Conservation (phyloP, 768 basidiomycete species). For the Boletus sensibilis region DNA sequence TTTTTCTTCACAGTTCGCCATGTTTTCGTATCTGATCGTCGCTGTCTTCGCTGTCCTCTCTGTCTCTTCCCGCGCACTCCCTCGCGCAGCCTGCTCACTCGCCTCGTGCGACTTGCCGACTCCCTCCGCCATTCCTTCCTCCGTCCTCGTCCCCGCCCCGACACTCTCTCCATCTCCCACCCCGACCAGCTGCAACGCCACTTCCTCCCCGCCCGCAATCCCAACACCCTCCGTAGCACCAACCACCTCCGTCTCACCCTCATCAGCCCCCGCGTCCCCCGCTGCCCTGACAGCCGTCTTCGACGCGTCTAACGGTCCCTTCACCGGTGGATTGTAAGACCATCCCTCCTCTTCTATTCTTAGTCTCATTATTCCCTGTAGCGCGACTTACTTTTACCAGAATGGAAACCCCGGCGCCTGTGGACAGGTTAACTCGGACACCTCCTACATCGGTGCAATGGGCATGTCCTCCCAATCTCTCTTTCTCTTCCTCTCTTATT, state of each 20-base stretch:
- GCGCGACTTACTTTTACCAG: slow-evolving; percentile 71
- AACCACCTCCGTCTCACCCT: not conserved
- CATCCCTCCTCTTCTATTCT: not conserved
- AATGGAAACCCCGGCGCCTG: slow-evolving; percentile 77
- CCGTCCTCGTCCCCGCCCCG: too few relatives aligned
- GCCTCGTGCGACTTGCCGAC: too few relatives aligned
- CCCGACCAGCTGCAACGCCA: not conserved
- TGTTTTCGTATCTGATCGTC: slow-evolving; percentile 40
- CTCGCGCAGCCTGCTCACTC: too few relatives aligned
- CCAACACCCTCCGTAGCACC: not conserved
- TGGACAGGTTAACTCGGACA: slow-evolving; percentile 59
- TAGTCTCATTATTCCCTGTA: slow-evolving; percentile 20
- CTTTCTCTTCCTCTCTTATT: not conserved
- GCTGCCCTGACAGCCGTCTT: not conserved
- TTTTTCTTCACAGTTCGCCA: slow-evolving; percentile 4
- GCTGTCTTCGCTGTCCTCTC: slow-evolving; percentile 58
- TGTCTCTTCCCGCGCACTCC: slow-evolving; percentile 42
- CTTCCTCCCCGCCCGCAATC: not conserved
- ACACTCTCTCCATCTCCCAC: too few relatives aligned
- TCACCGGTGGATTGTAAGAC: slow-evolving; percentile 45
- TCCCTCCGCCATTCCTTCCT: too few relatives aligned
- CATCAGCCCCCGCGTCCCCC: not conserved
- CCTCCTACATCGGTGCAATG: slow-evolving; percentile 59
- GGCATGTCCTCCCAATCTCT: slow-evolving; percentile 38
- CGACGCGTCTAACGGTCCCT: slow-evolving; percentile 27